Evolutionary conservation across 805 yeast genomes (phyloP), one percentile per base, ranked within the genome.

Genomic region (Candida sakaeoensis): DNA sequence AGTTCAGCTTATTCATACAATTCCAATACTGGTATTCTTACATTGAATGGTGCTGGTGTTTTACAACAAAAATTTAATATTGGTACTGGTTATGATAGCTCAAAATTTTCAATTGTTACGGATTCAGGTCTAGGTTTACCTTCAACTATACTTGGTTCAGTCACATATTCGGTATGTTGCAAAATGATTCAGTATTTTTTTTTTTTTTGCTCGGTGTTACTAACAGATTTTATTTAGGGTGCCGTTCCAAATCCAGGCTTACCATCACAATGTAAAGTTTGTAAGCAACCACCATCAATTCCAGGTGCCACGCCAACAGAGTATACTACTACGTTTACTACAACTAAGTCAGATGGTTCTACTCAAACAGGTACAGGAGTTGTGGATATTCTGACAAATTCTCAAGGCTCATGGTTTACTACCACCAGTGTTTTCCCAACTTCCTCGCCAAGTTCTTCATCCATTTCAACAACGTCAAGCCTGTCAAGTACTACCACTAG

Each of bases 81-180:
- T 44, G 61, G 61, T 45, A 32, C 50, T 19, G 59, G 58, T 24
- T 56, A 56, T 35, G 50, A 49, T 39, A 15, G 13, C 10, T 16
- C 39, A 3, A 23, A 33, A 22, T 49, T 54, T 28, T 16, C 37
- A 22, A 46, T 45, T 24, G 43, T 44, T 15, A 47, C 52, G 12
- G 49, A 52, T 34, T 38, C 45, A 39, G 55, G 54, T 27, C 40
- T 41, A 28, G 57, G 52, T 42, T 33, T 50, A 25, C 38, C 47
- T 22, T 53, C 49, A 43, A 53, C 53, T 36, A 32, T 51, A 22
- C 31, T 39, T 19, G 39, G 47, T 25, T 31, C 41, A 24, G 54
- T 52, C 44, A 53, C 51, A 37, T 40, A 52, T 28, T 36, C 39
- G 12, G 36, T 33, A 33, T 33, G 36, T 33, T 23, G 22, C 28